Evolutionary conservation across 2,329 filamentous ascomycete genomes (phyloP).

Genomic region (Talaromyces sp.): DNA sequence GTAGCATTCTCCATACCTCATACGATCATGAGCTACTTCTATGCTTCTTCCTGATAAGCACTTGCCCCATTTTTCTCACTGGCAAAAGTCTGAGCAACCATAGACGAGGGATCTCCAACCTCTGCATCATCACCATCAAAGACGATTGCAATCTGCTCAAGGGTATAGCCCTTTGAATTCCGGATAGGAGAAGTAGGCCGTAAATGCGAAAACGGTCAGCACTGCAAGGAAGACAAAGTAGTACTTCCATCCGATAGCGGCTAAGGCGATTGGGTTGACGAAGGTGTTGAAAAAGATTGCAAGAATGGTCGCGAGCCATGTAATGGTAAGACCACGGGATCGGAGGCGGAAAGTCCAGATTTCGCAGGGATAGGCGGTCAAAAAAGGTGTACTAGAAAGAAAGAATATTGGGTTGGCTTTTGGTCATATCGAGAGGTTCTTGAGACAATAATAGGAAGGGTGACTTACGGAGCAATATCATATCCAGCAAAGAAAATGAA

Average conservation of each 20-base stretch:
- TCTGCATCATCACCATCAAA: neutral
- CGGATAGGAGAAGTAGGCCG: neutral
- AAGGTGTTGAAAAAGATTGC: neutral
- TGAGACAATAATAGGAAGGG: neutral
- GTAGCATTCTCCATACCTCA: neutral
- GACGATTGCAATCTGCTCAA: neutral
- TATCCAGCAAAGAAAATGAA: constrained; percentile 50
- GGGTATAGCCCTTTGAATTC: neutral
- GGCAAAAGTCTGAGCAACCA: neutral
- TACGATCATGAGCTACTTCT: neutral
- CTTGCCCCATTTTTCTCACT: neutral
- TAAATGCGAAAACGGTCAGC: neutral
- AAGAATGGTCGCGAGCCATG: neutral
- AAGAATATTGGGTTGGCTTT: neutral
- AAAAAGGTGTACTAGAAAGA: neutral
- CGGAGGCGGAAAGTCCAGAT: neutral
- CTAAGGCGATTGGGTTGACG: neutral
- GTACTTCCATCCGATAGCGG: neutral
- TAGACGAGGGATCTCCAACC: neutral
- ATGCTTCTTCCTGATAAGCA: neutral
- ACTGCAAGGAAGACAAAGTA: neutral
- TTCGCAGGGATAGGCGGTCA: neutral
- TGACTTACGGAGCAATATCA: constrained; percentile 2
- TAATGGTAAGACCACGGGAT: neutral
- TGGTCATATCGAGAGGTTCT: neutral